These are phyloP conservation scores for Xylaria bambusicola DNA, from an alignment of 495 filamentous ascomycete genomes.

Conservation along the genomic window DNA sequence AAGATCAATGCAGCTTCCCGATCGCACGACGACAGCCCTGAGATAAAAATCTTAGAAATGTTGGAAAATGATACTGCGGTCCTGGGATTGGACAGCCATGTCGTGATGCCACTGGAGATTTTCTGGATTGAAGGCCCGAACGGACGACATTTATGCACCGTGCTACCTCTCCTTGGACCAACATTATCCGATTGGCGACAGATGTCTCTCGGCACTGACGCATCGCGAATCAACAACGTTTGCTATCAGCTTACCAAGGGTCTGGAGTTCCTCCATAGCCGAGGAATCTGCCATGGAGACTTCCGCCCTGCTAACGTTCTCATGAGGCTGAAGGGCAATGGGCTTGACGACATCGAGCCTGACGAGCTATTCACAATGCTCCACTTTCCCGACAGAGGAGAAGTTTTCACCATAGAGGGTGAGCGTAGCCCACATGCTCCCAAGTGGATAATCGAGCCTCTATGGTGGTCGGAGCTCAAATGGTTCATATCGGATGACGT, in stretches of 20 bases:
- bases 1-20: constrained; percentile 10
- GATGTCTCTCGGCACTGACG: not conserved
- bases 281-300: constrained; percentile 29
- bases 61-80: not conserved
- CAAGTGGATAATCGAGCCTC: constrained; percentile 14
- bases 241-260: constrained; percentile 26
- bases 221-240: constrained; percentile 25
- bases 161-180: constrained; percentile 26
- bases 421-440: constrained; percentile 16
- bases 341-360: constrained; percentile 21
- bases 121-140: constrained; percentile 15
- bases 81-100: not conserved
- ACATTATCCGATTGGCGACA: not conserved
- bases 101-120: constrained; percentile 3
- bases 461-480: not conserved
- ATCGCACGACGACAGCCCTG: not conserved
- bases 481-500: constrained; percentile 3
- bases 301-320: constrained; percentile 28
- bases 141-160: constrained; percentile 16
- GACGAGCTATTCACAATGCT: constrained; percentile 15
- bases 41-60: not conserved
- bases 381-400: not conserved
- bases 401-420: not conserved
- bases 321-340: constrained; percentile 19
- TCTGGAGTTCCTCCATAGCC: constrained; percentile 21